A percentile compares a stretch with the other conserved stretches of the same genome.
phyloP scores from a whole-genome alignment of 495 filamentous ascomycete genomes.

The Aspergillus sclerotiicarbonarius region DNA sequence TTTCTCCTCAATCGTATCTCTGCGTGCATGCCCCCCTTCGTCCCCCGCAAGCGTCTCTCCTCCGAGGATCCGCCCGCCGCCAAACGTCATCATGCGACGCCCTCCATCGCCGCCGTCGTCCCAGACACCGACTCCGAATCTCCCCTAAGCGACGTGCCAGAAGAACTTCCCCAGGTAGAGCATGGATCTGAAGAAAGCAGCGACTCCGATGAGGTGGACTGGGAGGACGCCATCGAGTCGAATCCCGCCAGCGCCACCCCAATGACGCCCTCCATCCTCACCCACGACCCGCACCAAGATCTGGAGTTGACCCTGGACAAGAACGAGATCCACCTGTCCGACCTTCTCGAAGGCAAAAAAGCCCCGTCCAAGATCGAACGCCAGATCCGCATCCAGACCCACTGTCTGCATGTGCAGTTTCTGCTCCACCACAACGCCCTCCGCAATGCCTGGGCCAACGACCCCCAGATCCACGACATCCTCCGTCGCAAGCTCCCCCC shows the following conservation, averaged over 20 bases:
- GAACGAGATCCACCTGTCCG: slow-evolving; percentile 54
- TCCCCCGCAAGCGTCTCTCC: slow-evolving; percentile 50
- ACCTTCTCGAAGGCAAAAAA: slow-evolving; percentile 70
- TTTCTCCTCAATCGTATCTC: not conserved
- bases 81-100: slow-evolving; percentile 54
- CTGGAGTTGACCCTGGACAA: slow-evolving; percentile 73
- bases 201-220: slow-evolving; percentile 69
- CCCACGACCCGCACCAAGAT: slow-evolving; percentile 43
- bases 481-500: slow-evolving; percentile 68
- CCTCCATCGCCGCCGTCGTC: slow-evolving; percentile 37
- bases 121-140: slow-evolving; percentile 57
- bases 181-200: slow-evolving; percentile 49
- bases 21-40: slow-evolving; percentile 51
- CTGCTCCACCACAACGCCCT: slow-evolving; percentile 85
- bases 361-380: slow-evolving; percentile 83
- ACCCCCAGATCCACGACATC: slow-evolving; percentile 72
- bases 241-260: slow-evolving; percentile 29
- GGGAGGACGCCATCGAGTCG: slow-evolving; percentile 76
- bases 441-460: slow-evolving; percentile 83
- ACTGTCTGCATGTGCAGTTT: slow-evolving; percentile 86
- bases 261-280: slow-evolving; percentile 26
- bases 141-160: slow-evolving; percentile 60
- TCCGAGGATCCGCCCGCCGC: slow-evolving; percentile 64
- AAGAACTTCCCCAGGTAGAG: slow-evolving; percentile 14
- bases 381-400: slow-evolving; percentile 70